phyloP scores from a whole-genome alignment of 441 rosid species.

The Manihot esculenta region DNA sequence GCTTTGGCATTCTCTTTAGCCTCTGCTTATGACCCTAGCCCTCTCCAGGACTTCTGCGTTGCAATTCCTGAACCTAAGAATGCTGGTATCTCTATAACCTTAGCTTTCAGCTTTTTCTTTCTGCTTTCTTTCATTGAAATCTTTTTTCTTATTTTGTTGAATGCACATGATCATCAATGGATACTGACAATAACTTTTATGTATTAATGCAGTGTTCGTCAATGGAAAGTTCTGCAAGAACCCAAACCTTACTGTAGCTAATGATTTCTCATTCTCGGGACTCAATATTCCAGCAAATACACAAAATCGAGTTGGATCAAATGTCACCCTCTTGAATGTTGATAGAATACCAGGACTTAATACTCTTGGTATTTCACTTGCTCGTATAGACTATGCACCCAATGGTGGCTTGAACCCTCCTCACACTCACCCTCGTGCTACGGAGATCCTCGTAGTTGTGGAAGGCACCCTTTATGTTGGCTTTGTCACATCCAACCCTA shows the following conservation, averaged over 20 bases:
- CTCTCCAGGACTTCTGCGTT: constrained; percentile 41
- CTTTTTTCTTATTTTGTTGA: not conserved
- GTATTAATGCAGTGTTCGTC: constrained; percentile 39
- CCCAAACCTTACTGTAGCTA: constrained; percentile 30
- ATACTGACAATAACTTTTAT: too few species aligned
- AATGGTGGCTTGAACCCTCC: constrained; percentile 47
- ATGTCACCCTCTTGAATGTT: constrained; percentile 36
- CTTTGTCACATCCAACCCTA: constrained; percentile 43
- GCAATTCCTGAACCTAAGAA: constrained; percentile 15
- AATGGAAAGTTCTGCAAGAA: constrained; percentile 61
- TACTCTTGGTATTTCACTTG: constrained; percentile 46
- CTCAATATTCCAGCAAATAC: constrained; percentile 41
- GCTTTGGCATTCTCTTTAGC: constrained; percentile 16
- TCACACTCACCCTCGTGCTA: constrained; percentile 47
- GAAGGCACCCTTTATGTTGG: constrained; percentile 48
- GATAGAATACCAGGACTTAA: constrained; percentile 45
- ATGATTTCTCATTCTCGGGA: constrained; percentile 44
- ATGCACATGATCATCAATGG: too few species aligned
- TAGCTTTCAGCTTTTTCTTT: too few species aligned
- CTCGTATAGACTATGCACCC: constrained; percentile 48
- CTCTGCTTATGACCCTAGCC: constrained; percentile 32
- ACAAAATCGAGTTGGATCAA: constrained; percentile 37
- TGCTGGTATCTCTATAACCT: not conserved
- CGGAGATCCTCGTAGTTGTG: constrained; percentile 35
- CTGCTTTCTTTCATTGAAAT: too few species aligned